Conservation (phyloP, 176 grass and related monocot genomes). For the Rhynchospora pubera region DNA sequence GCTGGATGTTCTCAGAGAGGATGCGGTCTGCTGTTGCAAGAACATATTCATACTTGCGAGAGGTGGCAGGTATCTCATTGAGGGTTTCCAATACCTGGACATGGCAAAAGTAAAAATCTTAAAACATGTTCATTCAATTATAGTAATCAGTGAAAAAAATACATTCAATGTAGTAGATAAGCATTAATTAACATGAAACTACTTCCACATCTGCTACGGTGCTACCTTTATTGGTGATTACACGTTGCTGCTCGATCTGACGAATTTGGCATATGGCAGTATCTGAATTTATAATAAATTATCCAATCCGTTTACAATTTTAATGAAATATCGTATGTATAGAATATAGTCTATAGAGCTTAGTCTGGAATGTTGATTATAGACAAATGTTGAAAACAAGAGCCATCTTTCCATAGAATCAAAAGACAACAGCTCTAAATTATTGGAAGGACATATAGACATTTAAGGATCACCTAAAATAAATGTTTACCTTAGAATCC, state of each 20-base stretch:
- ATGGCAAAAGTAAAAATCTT: background rate
- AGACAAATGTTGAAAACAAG: background rate
- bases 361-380: background rate
- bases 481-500: background rate
- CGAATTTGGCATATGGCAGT: background rate
- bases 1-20: constrained; percentile 24
- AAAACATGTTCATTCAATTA: background rate
- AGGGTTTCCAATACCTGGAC: constrained; percentile 16
- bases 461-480: background rate
- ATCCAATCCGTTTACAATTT: too few relatives aligned
- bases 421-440: background rate
- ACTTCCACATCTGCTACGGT: background rate
- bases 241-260: background rate
- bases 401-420: background rate
- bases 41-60: constrained; percentile 37
- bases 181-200: background rate
- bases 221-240: background rate
- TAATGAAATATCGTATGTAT: background rate
- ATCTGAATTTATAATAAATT: too few relatives aligned
- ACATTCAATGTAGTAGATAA: background rate
- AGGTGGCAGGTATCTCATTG: constrained; percentile 29
- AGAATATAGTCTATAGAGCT: background rate
- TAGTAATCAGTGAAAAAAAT: background rate
- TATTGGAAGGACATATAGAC: background rate
- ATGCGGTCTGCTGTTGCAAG: constrained; percentile 25